phyloP scores from a whole-genome alignment of 169 alveolate species.

The Plasmodium vinckei region DNA sequence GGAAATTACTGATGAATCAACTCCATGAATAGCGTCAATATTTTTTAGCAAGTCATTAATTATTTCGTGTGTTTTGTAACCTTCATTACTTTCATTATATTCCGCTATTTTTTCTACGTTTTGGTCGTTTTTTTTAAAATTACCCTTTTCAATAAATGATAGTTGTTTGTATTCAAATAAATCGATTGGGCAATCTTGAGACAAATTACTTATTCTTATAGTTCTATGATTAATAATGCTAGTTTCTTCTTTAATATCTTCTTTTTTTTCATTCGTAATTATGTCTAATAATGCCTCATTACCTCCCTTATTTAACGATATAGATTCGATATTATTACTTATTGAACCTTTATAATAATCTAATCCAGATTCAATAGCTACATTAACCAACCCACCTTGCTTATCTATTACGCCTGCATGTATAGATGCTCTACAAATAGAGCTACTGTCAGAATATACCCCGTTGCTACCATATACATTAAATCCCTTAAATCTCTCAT shows the following conservation, averaged over 20 bases:
- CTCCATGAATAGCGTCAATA: conserved; percentile 91
- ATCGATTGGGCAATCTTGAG: conserved; percentile 69
- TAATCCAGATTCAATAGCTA: conserved; percentile 89
- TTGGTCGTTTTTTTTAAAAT: neutral
- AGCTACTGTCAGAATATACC: conserved; percentile 88
- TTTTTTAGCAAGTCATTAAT: conserved; percentile 74
- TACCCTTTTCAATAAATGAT: conserved; percentile 45
- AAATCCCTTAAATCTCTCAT: conserved; percentile 53
- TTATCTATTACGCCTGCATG: conserved; percentile 88
- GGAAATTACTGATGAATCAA: conserved; percentile 86
- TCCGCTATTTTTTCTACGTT: conserved; percentile 23
- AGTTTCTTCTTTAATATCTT: conserved; percentile 74
- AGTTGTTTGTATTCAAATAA: conserved; percentile 52
- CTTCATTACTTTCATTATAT: conserved; percentile 29
- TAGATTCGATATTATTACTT: conserved; percentile 89
- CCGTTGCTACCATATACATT: conserved; percentile 90
- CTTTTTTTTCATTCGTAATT: conserved; percentile 67
- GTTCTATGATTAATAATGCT: conserved; percentile 65
- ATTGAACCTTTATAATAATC: conserved; percentile 88
- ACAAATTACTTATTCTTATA: conserved; percentile 40
- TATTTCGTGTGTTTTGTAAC: conserved; percentile 36
- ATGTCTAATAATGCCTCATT: conserved; percentile 80
- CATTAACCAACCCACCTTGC: conserved; percentile 88
- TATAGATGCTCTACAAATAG: conserved; percentile 93
- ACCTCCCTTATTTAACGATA: conserved; percentile 83